Percentiles rank a stretch among this genome's conserved stretches.
Conservation (phyloP, 2,329 filamentous ascomycete genomes). For the Fonsecaea nubica region DNA sequence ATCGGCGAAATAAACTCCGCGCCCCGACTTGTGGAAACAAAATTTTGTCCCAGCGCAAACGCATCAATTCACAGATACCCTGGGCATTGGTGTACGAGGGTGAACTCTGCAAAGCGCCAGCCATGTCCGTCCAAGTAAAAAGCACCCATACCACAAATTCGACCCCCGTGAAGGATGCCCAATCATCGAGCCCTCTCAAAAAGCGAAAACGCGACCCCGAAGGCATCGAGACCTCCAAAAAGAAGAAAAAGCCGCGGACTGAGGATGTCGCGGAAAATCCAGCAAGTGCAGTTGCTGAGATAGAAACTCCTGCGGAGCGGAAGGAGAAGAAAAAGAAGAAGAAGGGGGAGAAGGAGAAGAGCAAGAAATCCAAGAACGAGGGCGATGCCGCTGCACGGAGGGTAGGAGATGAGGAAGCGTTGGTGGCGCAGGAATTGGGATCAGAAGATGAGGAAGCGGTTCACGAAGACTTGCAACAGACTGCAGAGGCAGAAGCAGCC, state of each 20-base stretch:
- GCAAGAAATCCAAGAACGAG: conserved; percentile 20
- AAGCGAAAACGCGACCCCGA: conserved; percentile 38
- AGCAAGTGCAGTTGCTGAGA: background rate
- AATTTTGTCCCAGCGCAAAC: conserved; percentile 1
- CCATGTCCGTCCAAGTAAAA: conserved; percentile 26
- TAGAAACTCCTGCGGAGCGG: conserved; percentile 1
- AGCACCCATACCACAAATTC: conserved; percentile 13
- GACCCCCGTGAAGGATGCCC: background rate
- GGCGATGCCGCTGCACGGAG: conserved; percentile 14
- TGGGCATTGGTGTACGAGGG: background rate
- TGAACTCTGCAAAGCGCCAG: background rate
- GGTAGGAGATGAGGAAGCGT: conserved; percentile 10
- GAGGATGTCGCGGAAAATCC: conserved; percentile 6
- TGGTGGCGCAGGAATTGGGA: conserved; percentile 30
- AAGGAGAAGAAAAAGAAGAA: conserved; percentile 35
- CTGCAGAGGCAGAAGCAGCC: conserved; percentile 3
- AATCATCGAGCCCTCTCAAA: conserved; percentile 25
- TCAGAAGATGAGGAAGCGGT: conserved; percentile 20
- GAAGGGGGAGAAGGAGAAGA: conserved; percentile 6
- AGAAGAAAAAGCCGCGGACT: conserved; percentile 32
- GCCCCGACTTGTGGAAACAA: background rate
- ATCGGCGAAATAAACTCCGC: conserved; percentile 2
- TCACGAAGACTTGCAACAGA: conserved; percentile 10
- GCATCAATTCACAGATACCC: background rate
- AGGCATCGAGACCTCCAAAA: conserved; percentile 29